Conservation (phyloP, 75 land plant species). For the Larix kaempferi region DNA sequence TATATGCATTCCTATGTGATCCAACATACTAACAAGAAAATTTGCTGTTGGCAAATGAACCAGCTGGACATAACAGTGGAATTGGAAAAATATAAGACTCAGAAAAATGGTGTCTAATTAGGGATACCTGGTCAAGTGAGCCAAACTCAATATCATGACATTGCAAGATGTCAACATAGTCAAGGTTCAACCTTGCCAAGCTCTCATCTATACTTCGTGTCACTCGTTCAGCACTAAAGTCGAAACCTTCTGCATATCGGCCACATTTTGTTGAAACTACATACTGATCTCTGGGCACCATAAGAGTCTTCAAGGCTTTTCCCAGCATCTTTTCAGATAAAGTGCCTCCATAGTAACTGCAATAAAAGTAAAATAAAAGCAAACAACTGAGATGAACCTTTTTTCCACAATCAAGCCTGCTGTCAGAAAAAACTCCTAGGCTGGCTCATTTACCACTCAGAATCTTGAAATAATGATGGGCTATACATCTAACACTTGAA, state of each 20-base stretch:
- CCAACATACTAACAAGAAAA: too few relatives aligned
- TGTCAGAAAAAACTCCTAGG: background rate
- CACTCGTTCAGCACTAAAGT: constrained; percentile 95
- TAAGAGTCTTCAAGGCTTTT: constrained; percentile 59
- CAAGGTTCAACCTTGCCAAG: constrained; percentile 70
- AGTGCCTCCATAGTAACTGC: constrained; percentile 90
- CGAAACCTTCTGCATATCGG: constrained; percentile 87
- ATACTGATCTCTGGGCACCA: constrained; percentile 60
- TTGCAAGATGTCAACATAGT: constrained; percentile 89
- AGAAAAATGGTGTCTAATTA: too few relatives aligned
- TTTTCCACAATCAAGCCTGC: background rate
- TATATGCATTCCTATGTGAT: too few relatives aligned
- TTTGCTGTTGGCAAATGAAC: too few relatives aligned
- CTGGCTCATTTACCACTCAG: background rate
- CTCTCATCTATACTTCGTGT: constrained; percentile 92
- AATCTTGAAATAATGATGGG: background rate
- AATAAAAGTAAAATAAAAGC: background rate
- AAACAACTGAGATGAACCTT: constrained; percentile 4
- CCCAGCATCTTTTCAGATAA: constrained; percentile 87
- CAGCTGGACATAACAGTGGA: too few relatives aligned
- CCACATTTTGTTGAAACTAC: constrained; percentile 96
- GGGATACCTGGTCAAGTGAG: constrained; percentile 82
- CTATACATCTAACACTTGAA: background rate
- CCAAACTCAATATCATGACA: constrained; percentile 99
- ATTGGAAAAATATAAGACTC: too few relatives aligned